A percentile compares a stretch with the other conserved stretches of the same genome.
phyloP scores from a whole-genome alignment of 495 filamentous ascomycete genomes.

The Glarea lozoyensis region DNA sequence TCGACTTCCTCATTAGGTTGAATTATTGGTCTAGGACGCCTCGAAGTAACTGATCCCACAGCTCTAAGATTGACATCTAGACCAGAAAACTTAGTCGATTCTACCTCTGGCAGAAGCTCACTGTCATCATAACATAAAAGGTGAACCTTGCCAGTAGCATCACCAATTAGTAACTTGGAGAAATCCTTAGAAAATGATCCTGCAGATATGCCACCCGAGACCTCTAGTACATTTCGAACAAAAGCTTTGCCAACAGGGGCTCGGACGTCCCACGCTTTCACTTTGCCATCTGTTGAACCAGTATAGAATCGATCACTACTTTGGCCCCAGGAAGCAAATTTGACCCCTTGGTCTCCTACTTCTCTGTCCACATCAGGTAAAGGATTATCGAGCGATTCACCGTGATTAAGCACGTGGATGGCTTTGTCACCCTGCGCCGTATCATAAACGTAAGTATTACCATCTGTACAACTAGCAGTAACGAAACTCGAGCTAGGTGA shows the following conservation, averaged over 20 bases:
- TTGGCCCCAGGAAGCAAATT: conserved; percentile 71
- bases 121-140: conserved; percentile 43
- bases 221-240: conserved; percentile 48
- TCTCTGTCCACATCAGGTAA: conserved; percentile 49
- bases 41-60: not conserved
- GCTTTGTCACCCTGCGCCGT: conserved; percentile 42
- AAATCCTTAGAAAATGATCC: conserved; percentile 69
- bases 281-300: conserved; percentile 79
- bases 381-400: conserved; percentile 53
- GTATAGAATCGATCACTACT: conserved; percentile 67
- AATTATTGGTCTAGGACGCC: not conserved
- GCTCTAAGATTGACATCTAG: not conserved
- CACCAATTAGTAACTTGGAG: conserved; percentile 63
- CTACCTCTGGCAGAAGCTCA: conserved; percentile 5
- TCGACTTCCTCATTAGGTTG: not conserved
- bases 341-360: conserved; percentile 69
- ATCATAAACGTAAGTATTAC: conserved; percentile 82
- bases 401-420: conserved; percentile 64
- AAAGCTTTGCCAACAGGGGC: conserved; percentile 49
- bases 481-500: too few species aligned
- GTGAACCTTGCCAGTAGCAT: conserved; percentile 64
- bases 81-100: not conserved
- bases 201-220: conserved; percentile 44
- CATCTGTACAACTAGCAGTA: conserved; percentile 82
- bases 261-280: conserved; percentile 79